phyloP scores from a whole-genome alignment of 176 grass and related monocot genomes.

The Pontederia paniculata region DNA sequence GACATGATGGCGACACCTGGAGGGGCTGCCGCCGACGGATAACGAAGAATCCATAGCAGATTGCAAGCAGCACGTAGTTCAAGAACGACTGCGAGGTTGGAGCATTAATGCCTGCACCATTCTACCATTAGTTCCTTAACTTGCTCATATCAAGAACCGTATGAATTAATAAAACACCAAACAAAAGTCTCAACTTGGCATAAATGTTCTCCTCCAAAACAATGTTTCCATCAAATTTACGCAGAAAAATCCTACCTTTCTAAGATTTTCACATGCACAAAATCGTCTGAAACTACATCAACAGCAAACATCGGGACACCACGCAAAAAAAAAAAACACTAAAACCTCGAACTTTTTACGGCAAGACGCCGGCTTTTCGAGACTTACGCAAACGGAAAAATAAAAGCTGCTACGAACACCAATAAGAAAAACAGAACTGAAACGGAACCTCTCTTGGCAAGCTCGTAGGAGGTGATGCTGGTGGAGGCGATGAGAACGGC shows the following conservation, averaged over 20 bases:
- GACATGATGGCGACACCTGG: slow-evolving; percentile 27
- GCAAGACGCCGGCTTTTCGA: background rate
- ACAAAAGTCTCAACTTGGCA: background rate
- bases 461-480: slow-evolving; percentile 52
- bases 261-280: slow-evolving; percentile 1
- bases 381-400: background rate
- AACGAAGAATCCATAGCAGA: slow-evolving; percentile 39
- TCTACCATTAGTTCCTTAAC: too few relatives aligned
- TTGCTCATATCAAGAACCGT: background rate
- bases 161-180: background rate
- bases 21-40: slow-evolving; percentile 30
- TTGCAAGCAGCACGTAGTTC: slow-evolving; percentile 44
- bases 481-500: slow-evolving; percentile 60
- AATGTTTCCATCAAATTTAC: background rate
- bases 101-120: slow-evolving; percentile 35
- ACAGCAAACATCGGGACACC: background rate
- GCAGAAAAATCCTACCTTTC: slow-evolving; percentile 10
- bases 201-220: background rate
- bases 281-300: background rate
- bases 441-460: slow-evolving; percentile 42
- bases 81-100: slow-evolving; percentile 61
- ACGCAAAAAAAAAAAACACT: background rate
- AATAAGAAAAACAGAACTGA: background rate
- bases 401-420: background rate
- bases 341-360: background rate